Evolutionary conservation across 441 rosid species (phyloP).

Genomic region (Flueggea neowawraea): DNA sequence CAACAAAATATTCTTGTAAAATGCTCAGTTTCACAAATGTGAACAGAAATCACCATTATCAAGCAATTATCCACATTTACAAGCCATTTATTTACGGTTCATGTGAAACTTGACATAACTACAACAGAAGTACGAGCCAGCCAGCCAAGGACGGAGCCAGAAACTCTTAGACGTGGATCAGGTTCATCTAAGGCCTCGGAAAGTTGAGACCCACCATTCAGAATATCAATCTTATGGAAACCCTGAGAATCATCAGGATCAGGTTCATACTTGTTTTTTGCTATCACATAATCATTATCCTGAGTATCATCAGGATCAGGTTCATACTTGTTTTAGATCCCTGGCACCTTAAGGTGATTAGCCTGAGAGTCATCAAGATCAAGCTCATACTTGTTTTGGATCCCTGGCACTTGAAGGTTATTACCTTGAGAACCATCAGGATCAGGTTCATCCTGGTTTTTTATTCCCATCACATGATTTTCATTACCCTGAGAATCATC

Average conservation of each 20-base stretch:
- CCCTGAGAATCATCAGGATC: conserved; percentile 49
- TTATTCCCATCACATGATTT: conserved; percentile 9
- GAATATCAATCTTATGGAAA: background rate
- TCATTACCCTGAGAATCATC: conserved; percentile 31
- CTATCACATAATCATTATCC: conserved; percentile 6
- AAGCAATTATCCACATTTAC: background rate
- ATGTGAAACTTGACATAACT: too few species aligned
- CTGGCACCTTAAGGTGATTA: too few species aligned
- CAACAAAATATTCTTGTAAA: too few species aligned
- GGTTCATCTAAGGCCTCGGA: conserved; percentile 34
- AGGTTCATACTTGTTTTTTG: conserved; percentile 40
- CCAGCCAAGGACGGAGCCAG: too few species aligned
- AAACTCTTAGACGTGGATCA: conserved; percentile 50
- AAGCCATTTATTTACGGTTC: background rate
- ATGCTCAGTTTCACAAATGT: background rate
- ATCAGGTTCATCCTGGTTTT: conserved; percentile 47
- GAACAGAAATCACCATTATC: background rate
- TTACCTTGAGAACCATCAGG: conserved; percentile 35
- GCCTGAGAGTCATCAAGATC: too few species aligned
- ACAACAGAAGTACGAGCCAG: too few species aligned
- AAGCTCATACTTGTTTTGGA: too few species aligned
- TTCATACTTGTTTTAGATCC: too few species aligned
- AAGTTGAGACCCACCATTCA: background rate
- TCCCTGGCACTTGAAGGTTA: conserved; percentile 10
- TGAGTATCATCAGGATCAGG: conserved; percentile 53